Evolutionary conservation across 345 rosid genomes (phyloP).

Genomic region (Moringa oleifera): DNA sequence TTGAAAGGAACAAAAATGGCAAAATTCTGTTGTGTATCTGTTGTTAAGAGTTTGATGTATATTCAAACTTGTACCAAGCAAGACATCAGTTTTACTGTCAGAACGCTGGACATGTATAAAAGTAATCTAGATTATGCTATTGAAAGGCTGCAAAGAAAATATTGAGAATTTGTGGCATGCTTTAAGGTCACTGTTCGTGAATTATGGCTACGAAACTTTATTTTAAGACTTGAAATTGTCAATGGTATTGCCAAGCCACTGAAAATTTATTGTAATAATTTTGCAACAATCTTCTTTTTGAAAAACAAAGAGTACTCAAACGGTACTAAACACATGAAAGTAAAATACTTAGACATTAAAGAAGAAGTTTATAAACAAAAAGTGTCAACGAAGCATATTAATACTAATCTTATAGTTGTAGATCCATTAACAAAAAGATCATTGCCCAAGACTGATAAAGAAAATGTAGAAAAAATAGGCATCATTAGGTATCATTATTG

Average conservation of each 20-base stretch:
- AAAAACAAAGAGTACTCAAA: background rate
- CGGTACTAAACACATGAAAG: slow-evolving; percentile 1
- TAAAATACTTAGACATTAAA: background rate
- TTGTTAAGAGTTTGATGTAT: background rate
- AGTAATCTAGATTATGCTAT: background rate
- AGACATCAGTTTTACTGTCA: slow-evolving; percentile 3
- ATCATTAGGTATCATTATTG: background rate
- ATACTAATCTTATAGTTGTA: background rate
- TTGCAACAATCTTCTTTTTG: no score
- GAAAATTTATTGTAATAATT: no score
- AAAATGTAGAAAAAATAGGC: background rate
- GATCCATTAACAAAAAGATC: background rate
- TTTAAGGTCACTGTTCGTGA: slow-evolving; percentile 1
- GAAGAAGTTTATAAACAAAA: background rate
- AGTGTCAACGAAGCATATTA: background rate
- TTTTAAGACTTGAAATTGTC: no score
- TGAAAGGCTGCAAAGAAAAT: slow-evolving; percentile 10
- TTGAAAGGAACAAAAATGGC: background rate
- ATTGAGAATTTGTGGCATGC: slow-evolving; percentile 1
- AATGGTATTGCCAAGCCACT: no score
- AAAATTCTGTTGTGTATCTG: background rate
- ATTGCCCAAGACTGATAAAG: background rate
- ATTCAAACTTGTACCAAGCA: no score
- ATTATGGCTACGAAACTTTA: background rate
- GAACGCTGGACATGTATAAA: background rate